Conservation (phyloP, 2,329 filamentous ascomycete genomes). For the Cylindrodendrum hubeiense region DNA sequence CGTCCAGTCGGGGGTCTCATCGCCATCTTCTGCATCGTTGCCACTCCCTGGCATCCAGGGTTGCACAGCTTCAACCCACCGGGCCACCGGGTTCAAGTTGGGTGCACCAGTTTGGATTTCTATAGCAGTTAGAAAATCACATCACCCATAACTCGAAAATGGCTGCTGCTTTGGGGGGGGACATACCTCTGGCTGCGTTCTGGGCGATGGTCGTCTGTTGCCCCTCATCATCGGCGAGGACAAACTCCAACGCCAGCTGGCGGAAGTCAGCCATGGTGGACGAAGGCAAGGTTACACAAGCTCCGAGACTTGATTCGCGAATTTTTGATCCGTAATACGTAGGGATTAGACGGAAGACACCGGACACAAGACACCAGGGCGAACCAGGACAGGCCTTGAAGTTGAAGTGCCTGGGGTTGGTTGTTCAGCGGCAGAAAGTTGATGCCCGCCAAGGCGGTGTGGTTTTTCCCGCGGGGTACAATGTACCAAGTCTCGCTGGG, state of each 20-base stretch:
- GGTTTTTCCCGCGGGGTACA: slow-evolving; percentile 41
- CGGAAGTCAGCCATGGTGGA: slow-evolving; percentile 62
- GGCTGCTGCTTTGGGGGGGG: background rate
- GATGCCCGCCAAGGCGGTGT: slow-evolving; percentile 39
- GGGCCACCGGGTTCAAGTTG: slow-evolving; percentile 60
- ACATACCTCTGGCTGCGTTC: slow-evolving; percentile 59
- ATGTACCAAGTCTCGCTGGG: background rate
- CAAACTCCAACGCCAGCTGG: slow-evolving; percentile 66
- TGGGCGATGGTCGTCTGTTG: slow-evolving; percentile 56
- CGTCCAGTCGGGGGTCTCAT: slow-evolving; percentile 63
- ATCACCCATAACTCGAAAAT: background rate
- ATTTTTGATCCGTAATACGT: background rate
- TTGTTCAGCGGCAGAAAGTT: slow-evolving; percentile 29
- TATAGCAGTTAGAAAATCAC: slow-evolving; percentile 40
- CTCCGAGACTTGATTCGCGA: background rate
- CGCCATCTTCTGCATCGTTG: slow-evolving; percentile 54
- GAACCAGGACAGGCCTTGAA: slow-evolving; percentile 9
- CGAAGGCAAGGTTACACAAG: background rate
- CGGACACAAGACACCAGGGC: background rate
- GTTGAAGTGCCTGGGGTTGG: slow-evolving; percentile 8
- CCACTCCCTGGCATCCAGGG: slow-evolving; percentile 64
- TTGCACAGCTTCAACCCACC: slow-evolving; percentile 68
- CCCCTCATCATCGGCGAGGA: slow-evolving; percentile 62
- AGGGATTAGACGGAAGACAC: background rate
- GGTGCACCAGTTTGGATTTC: slow-evolving; percentile 60